Base-by-base conservation (phyloP, 768 basidiomycete species). In the Boletus vinaceobasis region DNA sequence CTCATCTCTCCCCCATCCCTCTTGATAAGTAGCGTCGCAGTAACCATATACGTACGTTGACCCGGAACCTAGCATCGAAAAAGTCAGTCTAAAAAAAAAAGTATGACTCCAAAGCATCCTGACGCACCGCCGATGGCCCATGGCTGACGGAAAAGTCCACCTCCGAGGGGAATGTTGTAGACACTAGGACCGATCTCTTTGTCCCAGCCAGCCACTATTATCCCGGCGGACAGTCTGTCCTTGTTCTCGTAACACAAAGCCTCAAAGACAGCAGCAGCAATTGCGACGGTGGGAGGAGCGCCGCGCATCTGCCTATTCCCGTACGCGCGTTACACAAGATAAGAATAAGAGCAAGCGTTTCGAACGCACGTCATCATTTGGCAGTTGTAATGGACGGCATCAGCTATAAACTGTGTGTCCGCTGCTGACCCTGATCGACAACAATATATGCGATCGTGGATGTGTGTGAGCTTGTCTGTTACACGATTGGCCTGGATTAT, bases 151-250 rank as follows among this genome's bases (percentile, higher is more conserved):
- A 99, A 98, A 43, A 96, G 75, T 27, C 97, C 97, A 50, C 97
- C 97, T 23, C 97, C 97, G 14, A 99, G 79, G 15, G 97, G 96
- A 57, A 99, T 92, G 70, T 95, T 98, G 75, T 94, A 98, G 26
- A 98, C 95, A 56, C 88, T 90, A 1, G 95, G 90, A 17, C 97
- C 96, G 36, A 72, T 75, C 60, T 93, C 86, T 65, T 85, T 87
- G 73, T 99, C 97, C 95, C 96, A 99, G 1, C 97, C 97, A 11
- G 90, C 97, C 21, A 98, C 93, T 65, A 99, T 98, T 71, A 99
- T 98, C 21, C 96, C 95, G 2, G 97, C 97, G 33, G 80, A 84
- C 39, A 98, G 72, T 2, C 65, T 71, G 67, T 94, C 94, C 76
- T 99, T 99, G 79, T 97, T 98, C 39, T 86, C 79, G 68, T 99